Evolutionary conservation across 192 early-diverging fungal species (phyloP).

Genomic region (Podila horticola): DNA sequence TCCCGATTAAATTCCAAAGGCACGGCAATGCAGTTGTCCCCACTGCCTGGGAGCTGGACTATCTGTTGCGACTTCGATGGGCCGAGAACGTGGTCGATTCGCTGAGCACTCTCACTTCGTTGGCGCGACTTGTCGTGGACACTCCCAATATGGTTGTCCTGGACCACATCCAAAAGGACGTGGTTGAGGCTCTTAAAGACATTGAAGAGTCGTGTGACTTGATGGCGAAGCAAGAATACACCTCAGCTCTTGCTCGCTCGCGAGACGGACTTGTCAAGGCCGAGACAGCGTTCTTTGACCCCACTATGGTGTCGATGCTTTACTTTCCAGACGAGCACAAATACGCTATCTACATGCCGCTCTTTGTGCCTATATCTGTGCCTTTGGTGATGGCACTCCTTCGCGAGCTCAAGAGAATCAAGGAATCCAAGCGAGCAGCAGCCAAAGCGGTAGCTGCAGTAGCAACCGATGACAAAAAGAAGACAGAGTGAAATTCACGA

Average conservation of each 20-base stretch:
- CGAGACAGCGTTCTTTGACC: constrained; percentile 96
- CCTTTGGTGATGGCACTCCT: constrained; percentile 70
- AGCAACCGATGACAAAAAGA: not conserved
- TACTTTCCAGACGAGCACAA: constrained; percentile 99
- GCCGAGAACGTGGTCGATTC: constrained; percentile 80
- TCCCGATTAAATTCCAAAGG: constrained; percentile 48
- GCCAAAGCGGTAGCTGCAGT: not conserved
- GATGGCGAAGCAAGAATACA: constrained; percentile 50
- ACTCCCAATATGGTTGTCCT: constrained; percentile 94
- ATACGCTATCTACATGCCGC: constrained; percentile 96
- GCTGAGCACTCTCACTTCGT: constrained; percentile 79
- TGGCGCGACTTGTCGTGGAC: constrained; percentile 78
- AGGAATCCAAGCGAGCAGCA: constrained; percentile 34
- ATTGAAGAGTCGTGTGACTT: constrained; percentile 34
- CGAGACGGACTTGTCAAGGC: constrained; percentile 71
- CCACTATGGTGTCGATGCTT: constrained; percentile 96
- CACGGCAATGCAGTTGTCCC: constrained; percentile 64
- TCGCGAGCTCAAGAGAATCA: constrained; percentile 55
- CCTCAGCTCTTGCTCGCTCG: constrained; percentile 66
- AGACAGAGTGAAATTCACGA: not conserved
- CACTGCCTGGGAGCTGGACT: constrained; percentile 86
- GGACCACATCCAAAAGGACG: constrained; percentile 83
- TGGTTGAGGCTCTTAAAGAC: constrained; percentile 49
- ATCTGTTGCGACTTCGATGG: constrained; percentile 73
- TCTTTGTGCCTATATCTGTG: constrained; percentile 90